These are phyloP conservation scores for Catharanthus roseus DNA, from an alignment of 257 asterid species.

Conservation along the genomic window DNA sequence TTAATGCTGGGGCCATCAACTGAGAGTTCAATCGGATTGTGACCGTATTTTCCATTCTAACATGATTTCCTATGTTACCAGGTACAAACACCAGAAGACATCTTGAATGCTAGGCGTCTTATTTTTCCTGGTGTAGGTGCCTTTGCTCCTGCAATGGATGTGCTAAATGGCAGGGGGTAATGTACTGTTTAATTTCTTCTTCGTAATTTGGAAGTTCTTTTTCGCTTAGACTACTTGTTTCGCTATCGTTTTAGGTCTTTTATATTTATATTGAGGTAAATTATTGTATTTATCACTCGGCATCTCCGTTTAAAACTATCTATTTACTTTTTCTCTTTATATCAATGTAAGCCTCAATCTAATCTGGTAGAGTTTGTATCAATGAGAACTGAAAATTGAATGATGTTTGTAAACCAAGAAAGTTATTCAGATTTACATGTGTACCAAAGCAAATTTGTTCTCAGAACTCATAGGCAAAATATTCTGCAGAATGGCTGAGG, in stretches of 20 bases:
- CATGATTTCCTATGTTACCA: constrained; percentile 15
- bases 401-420: constrained; percentile 4
- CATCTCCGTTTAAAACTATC: neutral
- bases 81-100: constrained; percentile 86
- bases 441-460: neutral
- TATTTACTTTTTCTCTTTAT: neutral
- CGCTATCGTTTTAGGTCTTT: no score
- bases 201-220: constrained; percentile 9
- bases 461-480: constrained; percentile 14
- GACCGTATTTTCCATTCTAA: neutral
- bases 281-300: neutral
- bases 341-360: neutral
- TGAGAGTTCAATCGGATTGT: neutral
- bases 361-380: neutral
- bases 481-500: constrained; percentile 69
- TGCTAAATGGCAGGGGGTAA: constrained; percentile 71
- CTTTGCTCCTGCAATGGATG: constrained; percentile 96
- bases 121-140: constrained; percentile 98
- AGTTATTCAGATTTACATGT: neutral
- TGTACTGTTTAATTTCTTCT: neutral
- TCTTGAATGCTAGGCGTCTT: constrained; percentile 72
- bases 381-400: neutral
- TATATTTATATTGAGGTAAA: neutral
- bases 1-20: neutral
- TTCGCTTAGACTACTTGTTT: neutral